A percentile compares a stretch with the other conserved stretches of the same genome.
Evolutionary conservation across 495 filamentous ascomycete species (phyloP).

Genomic region (Opeltia flavorubescens): DNA sequence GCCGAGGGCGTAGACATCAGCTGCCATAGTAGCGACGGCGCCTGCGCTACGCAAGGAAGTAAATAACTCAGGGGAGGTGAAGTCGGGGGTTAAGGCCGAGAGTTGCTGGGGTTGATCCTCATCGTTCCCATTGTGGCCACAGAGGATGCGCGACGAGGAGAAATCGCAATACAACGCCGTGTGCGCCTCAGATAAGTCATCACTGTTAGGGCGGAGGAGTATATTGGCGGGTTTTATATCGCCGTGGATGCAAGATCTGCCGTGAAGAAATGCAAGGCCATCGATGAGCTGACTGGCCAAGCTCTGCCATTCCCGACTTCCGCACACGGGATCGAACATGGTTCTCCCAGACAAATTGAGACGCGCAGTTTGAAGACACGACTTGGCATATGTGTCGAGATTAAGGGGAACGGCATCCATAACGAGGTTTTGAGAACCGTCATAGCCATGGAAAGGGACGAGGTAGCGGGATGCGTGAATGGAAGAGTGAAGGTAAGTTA

Average conservation of each 20-base stretch:
- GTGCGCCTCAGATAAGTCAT: constrained; percentile 12
- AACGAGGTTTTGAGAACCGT: constrained; percentile 35
- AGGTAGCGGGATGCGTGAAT: constrained; percentile 25
- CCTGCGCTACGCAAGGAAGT: constrained; percentile 21
- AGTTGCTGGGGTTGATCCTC: constrained; percentile 11
- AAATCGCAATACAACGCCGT: constrained; percentile 43
- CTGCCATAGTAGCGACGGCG: constrained; percentile 21
- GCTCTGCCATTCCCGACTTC: constrained; percentile 24
- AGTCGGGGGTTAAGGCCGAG: constrained; percentile 42
- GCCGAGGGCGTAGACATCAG: constrained; percentile 42
- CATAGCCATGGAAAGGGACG: constrained; percentile 43
- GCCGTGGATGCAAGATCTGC: constrained; percentile 34
- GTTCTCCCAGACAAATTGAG: constrained; percentile 26
- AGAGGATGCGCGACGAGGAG: constrained; percentile 36
- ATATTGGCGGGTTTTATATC: constrained; percentile 46
- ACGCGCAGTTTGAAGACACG: constrained; percentile 20
- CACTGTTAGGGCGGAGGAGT: constrained; percentile 22
- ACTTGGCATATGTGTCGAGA: constrained; percentile 35
- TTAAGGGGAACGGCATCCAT: constrained; percentile 36
- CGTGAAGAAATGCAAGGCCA: constrained; percentile 39
- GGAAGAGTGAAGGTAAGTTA: constrained; percentile 32
- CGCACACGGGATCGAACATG: constrained; percentile 39
- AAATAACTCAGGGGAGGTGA: constrained; percentile 42
- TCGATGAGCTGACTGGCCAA: constrained; percentile 35
- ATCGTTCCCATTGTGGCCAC: constrained; percentile 1